Evolutionary conservation across 306 rosid species (phyloP).

Genomic region (Adenanthera pavonina): DNA sequence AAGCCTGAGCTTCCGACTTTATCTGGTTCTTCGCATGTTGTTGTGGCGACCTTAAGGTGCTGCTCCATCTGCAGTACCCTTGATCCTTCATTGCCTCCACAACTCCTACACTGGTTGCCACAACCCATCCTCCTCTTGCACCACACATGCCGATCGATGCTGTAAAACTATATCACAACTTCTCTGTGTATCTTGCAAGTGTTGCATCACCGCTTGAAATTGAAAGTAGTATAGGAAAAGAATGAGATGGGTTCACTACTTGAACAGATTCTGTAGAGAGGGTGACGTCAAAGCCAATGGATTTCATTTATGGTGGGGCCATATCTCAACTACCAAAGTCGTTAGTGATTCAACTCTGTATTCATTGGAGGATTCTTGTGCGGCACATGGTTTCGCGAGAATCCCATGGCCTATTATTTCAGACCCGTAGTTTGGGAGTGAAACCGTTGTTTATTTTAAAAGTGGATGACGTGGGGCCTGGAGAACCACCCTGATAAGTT

Average conservation of each 20-base stretch:
- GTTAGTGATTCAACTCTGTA: neutral
- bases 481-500: neutral
- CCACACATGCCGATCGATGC: slow-evolving; percentile 39
- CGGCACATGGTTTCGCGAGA: slow-evolving; percentile 36
- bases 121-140: slow-evolving; percentile 40
- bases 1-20: slow-evolving; percentile 45
- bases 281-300: neutral
- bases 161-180: neutral
- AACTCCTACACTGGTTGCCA: slow-evolving; percentile 31
- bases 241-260: neutral
- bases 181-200: neutral
- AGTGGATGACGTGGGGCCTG: slow-evolving; percentile 4
- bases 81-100: slow-evolving; percentile 60
- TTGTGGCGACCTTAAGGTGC: slow-evolving; percentile 37
- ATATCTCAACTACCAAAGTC: neutral
- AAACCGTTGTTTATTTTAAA: slow-evolving; percentile 31
- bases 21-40: slow-evolving; percentile 48
- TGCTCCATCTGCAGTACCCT: slow-evolving; percentile 60
- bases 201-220: neutral
- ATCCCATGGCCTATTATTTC: slow-evolving; percentile 20
- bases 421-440: slow-evolving; percentile 44
- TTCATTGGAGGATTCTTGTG: neutral
- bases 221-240: neutral
- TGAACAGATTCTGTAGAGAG: neutral
- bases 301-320: neutral